Base-by-base conservation (phyloP, 129 eudicot genomes). In the Flaveria linearis region DNA sequence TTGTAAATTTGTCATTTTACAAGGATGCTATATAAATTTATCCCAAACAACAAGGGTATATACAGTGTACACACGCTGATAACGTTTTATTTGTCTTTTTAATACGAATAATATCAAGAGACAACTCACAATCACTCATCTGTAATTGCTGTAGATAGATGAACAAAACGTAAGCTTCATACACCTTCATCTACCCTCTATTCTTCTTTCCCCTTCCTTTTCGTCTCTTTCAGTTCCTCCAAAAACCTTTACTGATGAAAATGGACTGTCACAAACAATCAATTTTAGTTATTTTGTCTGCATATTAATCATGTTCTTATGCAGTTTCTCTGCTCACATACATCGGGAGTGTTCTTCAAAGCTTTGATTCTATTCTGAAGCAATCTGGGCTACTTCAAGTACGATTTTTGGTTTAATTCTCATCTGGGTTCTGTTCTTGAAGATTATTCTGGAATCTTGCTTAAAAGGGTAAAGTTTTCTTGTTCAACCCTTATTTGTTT, bases 201-300 rank as follows among this genome's bases (percentile, higher is more conserved):
- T 9, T 67, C 39, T 55, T 14, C 75, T 74, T 33, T 56, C 76
- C 30, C 30, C 23, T 67, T 57, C 71, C 46, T 74, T 80, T 80
- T 80, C 84, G 80, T 80, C 71, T 9, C 76, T 80, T 80, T 74
- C 84, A 68, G 50, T 80, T 57, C 80, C 68, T 80, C 84, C 84
- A 74, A 80, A 67, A 42, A 53, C 42, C 18, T 51, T 71, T 60
- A 20, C 28, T 55, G 45, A 4, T 71, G 56, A 80, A 73, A 66
- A 42, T 4, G n/a, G 9, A 36, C 65, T 58, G 68, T 53, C 28
- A 52, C 53, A 67, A 57, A 43, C 3, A 69, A 13, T 69, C 23
- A 26, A 9, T 42, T 16, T 60, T 5, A 22, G 9, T 69, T 41
- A 25, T 52, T 53, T 52, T 53, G 45, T 68, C 55, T 55, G 33